Evolutionary conservation across 1,139 yeast species (phyloP), one percentile per base, ranked within the genome.

Genomic region (Protomyces lactucae-debilis): DNA sequence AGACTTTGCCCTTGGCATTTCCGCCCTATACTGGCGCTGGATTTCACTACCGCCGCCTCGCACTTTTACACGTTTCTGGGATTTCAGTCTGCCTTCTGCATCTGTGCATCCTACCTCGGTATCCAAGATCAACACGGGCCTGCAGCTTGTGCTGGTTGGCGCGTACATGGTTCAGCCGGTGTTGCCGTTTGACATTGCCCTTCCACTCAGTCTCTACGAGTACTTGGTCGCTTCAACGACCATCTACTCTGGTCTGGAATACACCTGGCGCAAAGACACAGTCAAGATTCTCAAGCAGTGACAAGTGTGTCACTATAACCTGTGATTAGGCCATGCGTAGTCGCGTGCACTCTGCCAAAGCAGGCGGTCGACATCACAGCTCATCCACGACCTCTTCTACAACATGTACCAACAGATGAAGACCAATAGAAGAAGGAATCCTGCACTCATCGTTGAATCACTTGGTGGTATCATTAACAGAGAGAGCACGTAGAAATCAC

Each of bases 91-190:
- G 53, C 95, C 96, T 1, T 86, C 92, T 21, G 96, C 91, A 0
- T 90, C 88, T 68, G 96, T 95, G 1, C 89, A 83, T 67, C 99
- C 99, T 1, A 90, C 95, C 14, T 77, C 81, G 60, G 83, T 95
- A 48, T 91, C 97, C 12, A 93, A 93, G 74, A 81, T 68, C 61
- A 69, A 95, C 74, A 95, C 99, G 0, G 90, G 86, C 1, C 80
- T 95, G 68, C 99, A 95, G 74, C 92, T 95, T 97, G 72, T 88
- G 8, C 92, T 92, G 71, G 81, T 95, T 57, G 97, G 95, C 0
- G 40, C 43, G 40, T 54, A 64, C 45, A 40, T 45, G 18, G 48
- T 52, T 56, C 52, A 54, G 21, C 64, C 64, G 3, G 37, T 60
- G 21, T 39, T 54, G 6, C 18, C 52, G 8, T 35, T 43, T 43